These are phyloP conservation scores for Shiraia bambusicola DNA, from an alignment of 2,329 filamentous ascomycete species.

Conservation along the genomic window DNA sequence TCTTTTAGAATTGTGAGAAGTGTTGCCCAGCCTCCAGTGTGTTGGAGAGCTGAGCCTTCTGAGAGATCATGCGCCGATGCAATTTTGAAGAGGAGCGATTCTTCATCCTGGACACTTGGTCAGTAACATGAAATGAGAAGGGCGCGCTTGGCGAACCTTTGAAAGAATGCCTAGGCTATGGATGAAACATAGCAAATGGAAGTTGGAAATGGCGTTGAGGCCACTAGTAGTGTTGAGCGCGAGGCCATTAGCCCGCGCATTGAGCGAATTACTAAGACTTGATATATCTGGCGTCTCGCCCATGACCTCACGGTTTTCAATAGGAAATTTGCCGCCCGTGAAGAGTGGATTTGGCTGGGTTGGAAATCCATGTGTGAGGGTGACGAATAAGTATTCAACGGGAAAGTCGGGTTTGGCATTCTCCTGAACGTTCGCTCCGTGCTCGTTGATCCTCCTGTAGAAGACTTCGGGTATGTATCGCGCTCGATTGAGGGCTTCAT, in stretches of 20 bases:
- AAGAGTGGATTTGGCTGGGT: conserved; percentile 77
- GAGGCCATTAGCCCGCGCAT: conserved; percentile 55
- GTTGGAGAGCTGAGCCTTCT: conserved; percentile 79
- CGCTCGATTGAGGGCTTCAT: conserved; percentile 67
- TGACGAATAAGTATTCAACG: conserved; percentile 93
- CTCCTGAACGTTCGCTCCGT: conserved; percentile 92
- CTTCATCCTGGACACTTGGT: conserved; percentile 70
- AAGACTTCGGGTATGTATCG: conserved; percentile 98
- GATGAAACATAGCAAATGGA: conserved; percentile 89
- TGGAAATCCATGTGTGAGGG: conserved; percentile 94
- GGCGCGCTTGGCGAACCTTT: conserved; percentile 61
- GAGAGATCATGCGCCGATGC: conserved; percentile 78
- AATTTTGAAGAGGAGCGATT: conserved; percentile 79
- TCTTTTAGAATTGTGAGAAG: conserved; percentile 90
- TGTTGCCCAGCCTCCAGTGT: conserved; percentile 90
- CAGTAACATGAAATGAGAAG: conserved; percentile 7
- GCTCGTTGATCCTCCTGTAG: conserved; percentile 93
- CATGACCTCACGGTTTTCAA: conserved; percentile 87
- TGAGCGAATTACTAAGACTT: conserved; percentile 66
- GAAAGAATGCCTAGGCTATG: conserved; percentile 77
- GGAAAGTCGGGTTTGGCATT: conserved; percentile 96
- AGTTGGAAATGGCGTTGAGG: conserved; percentile 78
- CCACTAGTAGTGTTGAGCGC: conserved; percentile 62
- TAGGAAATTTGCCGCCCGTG: conserved; percentile 71
- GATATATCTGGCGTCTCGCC: conserved; percentile 82